phyloP scores from a whole-genome alignment of 164 flowering plant species.

The Aristolochia californica region DNA sequence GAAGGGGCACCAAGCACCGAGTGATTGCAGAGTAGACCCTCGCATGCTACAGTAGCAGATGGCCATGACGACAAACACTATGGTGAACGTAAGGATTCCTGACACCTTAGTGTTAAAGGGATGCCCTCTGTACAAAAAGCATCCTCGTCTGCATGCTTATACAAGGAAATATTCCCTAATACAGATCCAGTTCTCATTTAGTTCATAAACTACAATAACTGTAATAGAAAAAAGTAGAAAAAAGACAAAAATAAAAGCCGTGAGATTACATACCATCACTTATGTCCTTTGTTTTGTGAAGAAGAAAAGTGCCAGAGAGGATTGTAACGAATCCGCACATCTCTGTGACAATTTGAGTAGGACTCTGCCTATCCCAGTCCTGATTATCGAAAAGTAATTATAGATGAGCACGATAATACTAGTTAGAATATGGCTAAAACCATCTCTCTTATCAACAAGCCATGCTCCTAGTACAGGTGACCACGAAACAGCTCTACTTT shows the following conservation, averaged over 20 bases:
- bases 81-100: constrained; percentile 18
- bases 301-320: constrained; percentile 68
- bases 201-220: background rate
- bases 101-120: constrained; percentile 25
- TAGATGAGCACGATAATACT: background rate
- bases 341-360: constrained; percentile 63
- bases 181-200: background rate
- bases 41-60: background rate
- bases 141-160: constrained; percentile 32
- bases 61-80: background rate
- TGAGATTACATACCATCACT: constrained; percentile 22
- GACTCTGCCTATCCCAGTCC: constrained; percentile 74
- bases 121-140: constrained; percentile 27
- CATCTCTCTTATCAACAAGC: background rate
- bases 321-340: constrained; percentile 73
- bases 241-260: background rate
- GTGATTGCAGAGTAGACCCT: background rate
- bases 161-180: constrained; percentile 7
- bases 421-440: background rate
- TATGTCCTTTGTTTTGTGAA: constrained; percentile 73
- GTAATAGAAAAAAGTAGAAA: background rate
- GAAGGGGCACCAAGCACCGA: background rate
- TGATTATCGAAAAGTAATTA: constrained; percentile 14
- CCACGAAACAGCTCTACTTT: background rate
- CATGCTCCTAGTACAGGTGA: background rate